phyloP scores from a whole-genome alignment of 1,139 yeast genomes.

The Nematodospora anomalae region DNA sequence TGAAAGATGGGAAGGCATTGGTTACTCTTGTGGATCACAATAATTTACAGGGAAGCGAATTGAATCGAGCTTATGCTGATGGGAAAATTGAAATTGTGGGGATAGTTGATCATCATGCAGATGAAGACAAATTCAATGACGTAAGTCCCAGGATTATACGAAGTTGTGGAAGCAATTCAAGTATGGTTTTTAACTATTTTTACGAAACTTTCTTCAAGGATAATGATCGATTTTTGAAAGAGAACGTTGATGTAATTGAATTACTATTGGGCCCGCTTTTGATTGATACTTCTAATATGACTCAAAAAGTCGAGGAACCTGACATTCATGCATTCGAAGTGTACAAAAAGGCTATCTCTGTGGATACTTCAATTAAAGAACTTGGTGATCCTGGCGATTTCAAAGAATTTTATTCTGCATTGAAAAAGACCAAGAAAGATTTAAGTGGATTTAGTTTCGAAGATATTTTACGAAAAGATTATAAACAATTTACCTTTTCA shows the following conservation, averaged over 20 bases:
- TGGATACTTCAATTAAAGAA: neutral
- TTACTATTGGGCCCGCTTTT: conserved; percentile 67
- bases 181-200: conserved; percentile 70
- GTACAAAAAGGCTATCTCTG: conserved; percentile 23
- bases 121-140: conserved; percentile 51
- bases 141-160: conserved; percentile 61
- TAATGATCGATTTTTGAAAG: conserved; percentile 17
- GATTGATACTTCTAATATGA: conserved; percentile 69
- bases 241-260: conserved; percentile 37
- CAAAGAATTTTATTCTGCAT: conserved; percentile 31
- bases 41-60: conserved; percentile 53
- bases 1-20: conserved; percentile 19
- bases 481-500: conserved; percentile 64
- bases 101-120: conserved; percentile 86
- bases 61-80: conserved; percentile 23
- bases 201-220: conserved; percentile 22
- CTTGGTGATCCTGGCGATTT: conserved; percentile 6
- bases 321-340: conserved; percentile 49
- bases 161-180: conserved; percentile 74
- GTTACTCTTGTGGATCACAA: conserved; percentile 84
- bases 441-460: conserved; percentile 55
- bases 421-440: conserved; percentile 61
- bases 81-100: conserved; percentile 45
- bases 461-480: conserved; percentile 78
- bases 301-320: conserved; percentile 53